A percentile compares a stretch with the other conserved stretches of the same genome.
phyloP scores from a whole-genome alignment of 2,329 filamentous ascomycete species.

The Epichloe gansuensis region DNA sequence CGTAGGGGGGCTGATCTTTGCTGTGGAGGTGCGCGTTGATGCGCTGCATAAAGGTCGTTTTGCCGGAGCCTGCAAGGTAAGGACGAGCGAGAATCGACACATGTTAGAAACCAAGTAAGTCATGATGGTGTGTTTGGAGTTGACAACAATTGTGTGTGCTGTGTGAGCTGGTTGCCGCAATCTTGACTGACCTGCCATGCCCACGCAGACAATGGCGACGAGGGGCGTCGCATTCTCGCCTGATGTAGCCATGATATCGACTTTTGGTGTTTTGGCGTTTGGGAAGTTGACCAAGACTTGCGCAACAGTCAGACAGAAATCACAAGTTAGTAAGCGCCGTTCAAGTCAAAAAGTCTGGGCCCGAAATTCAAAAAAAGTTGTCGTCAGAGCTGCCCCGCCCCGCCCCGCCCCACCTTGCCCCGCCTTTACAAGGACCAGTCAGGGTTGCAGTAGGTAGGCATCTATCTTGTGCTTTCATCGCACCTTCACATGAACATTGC shows the following conservation, averaged over 20 bases:
- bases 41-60: slow-evolving; percentile 99
- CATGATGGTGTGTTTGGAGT: no score
- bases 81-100: background rate
- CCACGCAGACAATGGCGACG: slow-evolving; percentile 70
- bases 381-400: slow-evolving; percentile 7
- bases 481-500: no score
- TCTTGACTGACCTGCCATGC: slow-evolving; percentile 65
- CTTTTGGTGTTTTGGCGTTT: background rate
- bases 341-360: background rate
- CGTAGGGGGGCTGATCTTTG: slow-evolving; percentile 72
- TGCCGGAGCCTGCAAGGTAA: slow-evolving; percentile 61
- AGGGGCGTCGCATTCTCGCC: slow-evolving; percentile 15
- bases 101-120: no score
- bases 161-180: background rate
- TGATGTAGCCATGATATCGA: slow-evolving; percentile 20
- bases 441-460: no score
- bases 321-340: no score
- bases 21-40: slow-evolving; percentile 87
- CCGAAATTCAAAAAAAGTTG: slow-evolving; percentile 3
- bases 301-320: no score
- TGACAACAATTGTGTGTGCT: no score
- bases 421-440: background rate
- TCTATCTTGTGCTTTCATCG: no score
- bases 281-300: background rate
- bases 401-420: background rate